These are phyloP conservation scores for Pyrus bretschneideri DNA, from an alignment of 306 rosid genomes.

Conservation along the genomic window DNA sequence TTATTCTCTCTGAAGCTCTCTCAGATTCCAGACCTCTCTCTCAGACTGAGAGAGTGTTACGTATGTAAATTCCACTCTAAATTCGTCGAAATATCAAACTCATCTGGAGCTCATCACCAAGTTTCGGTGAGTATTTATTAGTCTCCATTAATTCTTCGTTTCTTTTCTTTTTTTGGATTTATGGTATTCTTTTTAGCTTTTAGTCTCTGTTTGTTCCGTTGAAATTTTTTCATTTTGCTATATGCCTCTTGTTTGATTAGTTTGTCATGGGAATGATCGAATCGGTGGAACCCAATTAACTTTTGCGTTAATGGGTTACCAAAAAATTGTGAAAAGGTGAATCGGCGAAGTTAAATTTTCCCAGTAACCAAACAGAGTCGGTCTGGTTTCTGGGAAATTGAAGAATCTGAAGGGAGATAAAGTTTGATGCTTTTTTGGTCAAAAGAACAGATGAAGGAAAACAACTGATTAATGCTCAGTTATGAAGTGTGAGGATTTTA, in stretches of 20 bases:
- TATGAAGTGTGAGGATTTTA: not conserved
- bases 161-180: not conserved
- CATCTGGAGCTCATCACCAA: not conserved
- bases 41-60: not conserved
- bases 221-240: not conserved
- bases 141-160: not conserved
- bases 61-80: not conserved
- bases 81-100: not conserved
- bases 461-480: not conserved
- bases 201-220: not conserved
- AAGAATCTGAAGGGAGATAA: not conserved
- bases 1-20: no score
- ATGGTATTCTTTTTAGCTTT: not conserved
- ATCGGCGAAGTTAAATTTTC: not conserved
- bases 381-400: not conserved
- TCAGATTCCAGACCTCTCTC: not conserved
- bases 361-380: not conserved
- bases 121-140: slow-evolving; percentile 2
- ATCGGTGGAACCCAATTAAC: not conserved
- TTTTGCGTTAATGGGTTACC: not conserved
- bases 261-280: not conserved
- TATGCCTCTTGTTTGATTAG: not conserved
- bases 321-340: not conserved
- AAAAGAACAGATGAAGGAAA: not conserved
- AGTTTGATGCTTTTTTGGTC: not conserved